Evolutionary conservation across 306 rosid species (phyloP).

Genomic region (Vachellia pachyceras): DNA sequence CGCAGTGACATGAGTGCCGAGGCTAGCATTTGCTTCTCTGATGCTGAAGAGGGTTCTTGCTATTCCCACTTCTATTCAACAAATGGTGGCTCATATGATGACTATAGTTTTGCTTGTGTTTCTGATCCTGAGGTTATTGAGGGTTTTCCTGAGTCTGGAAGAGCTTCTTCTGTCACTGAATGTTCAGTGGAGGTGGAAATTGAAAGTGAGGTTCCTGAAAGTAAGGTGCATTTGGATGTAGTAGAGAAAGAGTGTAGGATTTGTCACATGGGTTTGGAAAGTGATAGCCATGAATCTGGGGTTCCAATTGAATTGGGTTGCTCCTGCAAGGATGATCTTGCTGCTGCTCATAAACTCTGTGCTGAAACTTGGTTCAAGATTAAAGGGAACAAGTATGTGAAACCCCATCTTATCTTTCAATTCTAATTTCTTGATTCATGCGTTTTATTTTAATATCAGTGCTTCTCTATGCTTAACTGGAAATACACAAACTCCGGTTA

Average conservation of each 20-base stretch:
- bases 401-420: slow-evolving; percentile 31
- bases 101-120: slow-evolving; percentile 66
- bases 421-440: not conserved
- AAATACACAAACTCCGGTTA: not conserved
- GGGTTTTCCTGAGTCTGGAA: slow-evolving; percentile 51
- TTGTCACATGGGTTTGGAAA: slow-evolving; percentile 98
- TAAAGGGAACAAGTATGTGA: slow-evolving; percentile 86
- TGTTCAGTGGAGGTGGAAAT: slow-evolving; percentile 68
- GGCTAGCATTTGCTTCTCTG: slow-evolving; percentile 77
- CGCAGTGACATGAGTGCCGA: slow-evolving; percentile 66
- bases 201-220: slow-evolving; percentile 67
- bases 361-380: slow-evolving; percentile 99
- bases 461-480: slow-evolving; percentile 6
- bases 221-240: slow-evolving; percentile 79
- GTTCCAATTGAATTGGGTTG: slow-evolving; percentile 90
- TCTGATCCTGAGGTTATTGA: slow-evolving; percentile 53
- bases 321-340: slow-evolving; percentile 90
- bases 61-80: slow-evolving; percentile 87
- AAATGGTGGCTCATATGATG: slow-evolving; percentile 90
- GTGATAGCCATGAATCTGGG: slow-evolving; percentile 89
- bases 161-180: slow-evolving; percentile 75
- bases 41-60: slow-evolving; percentile 87
- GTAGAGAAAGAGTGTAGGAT: slow-evolving; percentile 92
- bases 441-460: slow-evolving; percentile 2
- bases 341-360: slow-evolving; percentile 88